A percentile compares a stretch with the other conserved stretches of the same genome.
phyloP scores from a whole-genome alignment of 2,329 filamentous ascomycete genomes.

The Pseudopyrenochaeta lycopersici region DNA sequence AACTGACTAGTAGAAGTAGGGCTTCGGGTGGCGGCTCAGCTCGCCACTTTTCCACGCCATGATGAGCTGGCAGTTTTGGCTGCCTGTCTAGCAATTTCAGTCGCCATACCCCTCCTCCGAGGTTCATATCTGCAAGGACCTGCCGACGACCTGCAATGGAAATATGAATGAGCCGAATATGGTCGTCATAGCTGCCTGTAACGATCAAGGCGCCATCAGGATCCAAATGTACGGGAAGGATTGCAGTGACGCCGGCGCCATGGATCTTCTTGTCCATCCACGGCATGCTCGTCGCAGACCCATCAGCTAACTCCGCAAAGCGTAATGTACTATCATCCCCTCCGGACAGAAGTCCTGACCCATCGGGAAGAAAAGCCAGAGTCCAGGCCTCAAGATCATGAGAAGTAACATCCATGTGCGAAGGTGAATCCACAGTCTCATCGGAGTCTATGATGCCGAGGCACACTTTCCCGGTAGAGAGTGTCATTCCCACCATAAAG shows the following conservation, averaged over 20 bases:
- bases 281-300: slow-evolving; percentile 22
- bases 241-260: slow-evolving; percentile 85
- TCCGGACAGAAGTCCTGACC: slow-evolving; percentile 69
- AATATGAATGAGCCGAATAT: slow-evolving; percentile 71
- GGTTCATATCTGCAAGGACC: slow-evolving; percentile 69
- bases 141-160: slow-evolving; percentile 52
- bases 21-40: slow-evolving; percentile 25
- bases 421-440: slow-evolving; percentile 19
- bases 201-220: slow-evolving; percentile 66
- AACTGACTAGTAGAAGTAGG: slow-evolving; percentile 71
- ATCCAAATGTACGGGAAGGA: slow-evolving; percentile 71
- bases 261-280: slow-evolving; percentile 69
- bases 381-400: slow-evolving; percentile 78
- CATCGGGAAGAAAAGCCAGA: slow-evolving; percentile 63
- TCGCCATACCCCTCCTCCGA: slow-evolving; percentile 88
- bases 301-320: slow-evolving; percentile 34
- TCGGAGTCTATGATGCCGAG: slow-evolving; percentile 44
- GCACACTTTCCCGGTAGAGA: slow-evolving; percentile 71
- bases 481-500: slow-evolving; percentile 72
- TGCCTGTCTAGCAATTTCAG: slow-evolving; percentile 67
- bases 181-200: slow-evolving; percentile 93
- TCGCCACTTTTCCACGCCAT: slow-evolving; percentile 23
- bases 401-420: slow-evolving; percentile 34
- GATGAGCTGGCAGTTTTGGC: slow-evolving; percentile 14
- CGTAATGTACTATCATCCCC: slow-evolving; percentile 77